phyloP scores from a whole-genome alignment of 225 moss, liverwort and hornwort genomes.

The Pleurozium schreberi region DNA sequence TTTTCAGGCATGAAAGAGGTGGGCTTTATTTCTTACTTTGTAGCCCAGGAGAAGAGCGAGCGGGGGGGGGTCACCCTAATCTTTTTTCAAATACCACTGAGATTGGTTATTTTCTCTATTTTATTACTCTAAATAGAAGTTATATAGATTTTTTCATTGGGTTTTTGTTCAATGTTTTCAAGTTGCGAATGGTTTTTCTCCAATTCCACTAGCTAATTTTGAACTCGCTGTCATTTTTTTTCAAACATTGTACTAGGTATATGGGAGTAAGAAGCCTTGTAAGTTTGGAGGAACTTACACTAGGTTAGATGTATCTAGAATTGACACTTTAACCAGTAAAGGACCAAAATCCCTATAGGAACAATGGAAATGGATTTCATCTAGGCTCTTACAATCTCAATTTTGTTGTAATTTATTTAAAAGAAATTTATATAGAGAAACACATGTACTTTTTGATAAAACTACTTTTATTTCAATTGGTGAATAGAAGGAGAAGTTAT shows the following conservation, averaged over 20 bases:
- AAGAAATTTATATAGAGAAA: too few relatives aligned
- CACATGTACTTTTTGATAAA: fast-evolving
- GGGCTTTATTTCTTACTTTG: too few relatives aligned
- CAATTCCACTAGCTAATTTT: background rate
- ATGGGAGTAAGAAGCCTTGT: background rate
- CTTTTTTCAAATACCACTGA: too few relatives aligned
- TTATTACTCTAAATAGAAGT: too few relatives aligned
- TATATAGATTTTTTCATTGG: too few relatives aligned
- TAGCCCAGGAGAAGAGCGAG: too few relatives aligned
- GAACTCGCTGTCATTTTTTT: background rate
- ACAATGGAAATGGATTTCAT: background rate
- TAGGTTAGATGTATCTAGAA: background rate
- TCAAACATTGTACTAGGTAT: background rate
- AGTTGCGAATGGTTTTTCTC: too few relatives aligned
- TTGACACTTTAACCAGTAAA: fast-evolving
- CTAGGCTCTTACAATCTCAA: fast-evolving
- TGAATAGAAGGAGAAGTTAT: background rate
- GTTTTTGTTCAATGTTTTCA: too few relatives aligned
- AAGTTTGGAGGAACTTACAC: fast-evolving
- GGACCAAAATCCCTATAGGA: fast-evolving
- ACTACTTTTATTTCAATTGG: background rate
- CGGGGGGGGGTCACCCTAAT: too few relatives aligned
- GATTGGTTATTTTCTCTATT: too few relatives aligned
- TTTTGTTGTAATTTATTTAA: too few relatives aligned
- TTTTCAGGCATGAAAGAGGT: too few relatives aligned